A percentile compares a stretch with the other conserved stretches of the same genome.
Evolutionary conservation across 192 early-diverging fungal genomes (phyloP).

Genomic region (Coemansia sp.): DNA sequence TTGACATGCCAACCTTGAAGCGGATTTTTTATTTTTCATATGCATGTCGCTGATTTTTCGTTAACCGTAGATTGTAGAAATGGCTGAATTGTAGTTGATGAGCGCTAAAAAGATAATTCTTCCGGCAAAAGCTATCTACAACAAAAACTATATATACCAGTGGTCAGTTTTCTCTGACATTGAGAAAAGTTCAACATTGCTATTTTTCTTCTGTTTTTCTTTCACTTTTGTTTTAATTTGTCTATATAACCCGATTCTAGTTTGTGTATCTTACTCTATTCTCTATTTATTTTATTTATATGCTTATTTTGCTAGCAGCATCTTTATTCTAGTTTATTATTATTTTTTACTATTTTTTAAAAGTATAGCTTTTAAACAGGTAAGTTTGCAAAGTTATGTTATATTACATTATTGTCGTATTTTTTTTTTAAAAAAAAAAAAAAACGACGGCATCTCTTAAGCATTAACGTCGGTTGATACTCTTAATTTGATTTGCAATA

Average conservation of each 20-base stretch:
- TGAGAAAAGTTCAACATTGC: neutral
- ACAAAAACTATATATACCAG: constrained; percentile 10
- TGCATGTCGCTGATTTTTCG: neutral
- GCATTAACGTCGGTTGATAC: neutral
- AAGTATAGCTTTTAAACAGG: neutral
- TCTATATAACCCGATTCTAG: constrained; percentile 2
- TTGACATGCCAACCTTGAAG: neutral
- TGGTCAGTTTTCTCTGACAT: neutral
- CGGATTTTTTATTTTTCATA: neutral
- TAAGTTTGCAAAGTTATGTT: neutral
- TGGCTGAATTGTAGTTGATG: neutral
- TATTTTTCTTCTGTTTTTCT: constrained; percentile 3
- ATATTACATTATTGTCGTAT: neutral
- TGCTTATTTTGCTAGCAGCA: neutral
- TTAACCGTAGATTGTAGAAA: constrained; percentile 19
- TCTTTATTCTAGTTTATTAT: neutral
- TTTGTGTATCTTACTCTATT: neutral
- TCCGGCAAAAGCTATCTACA: neutral
- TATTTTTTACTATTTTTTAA: neutral
- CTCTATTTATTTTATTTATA: neutral
- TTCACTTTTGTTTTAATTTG: neutral
- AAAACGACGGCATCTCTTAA: neutral
- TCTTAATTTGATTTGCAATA: neutral
- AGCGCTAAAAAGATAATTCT: constrained; percentile 3
- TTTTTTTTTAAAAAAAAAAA: too few species aligned